A percentile compares a stretch with the other conserved stretches of the same genome.
Conservation (phyloP, 2,329 filamentous ascomycete species). For the Diaporthe amygdali region DNA sequence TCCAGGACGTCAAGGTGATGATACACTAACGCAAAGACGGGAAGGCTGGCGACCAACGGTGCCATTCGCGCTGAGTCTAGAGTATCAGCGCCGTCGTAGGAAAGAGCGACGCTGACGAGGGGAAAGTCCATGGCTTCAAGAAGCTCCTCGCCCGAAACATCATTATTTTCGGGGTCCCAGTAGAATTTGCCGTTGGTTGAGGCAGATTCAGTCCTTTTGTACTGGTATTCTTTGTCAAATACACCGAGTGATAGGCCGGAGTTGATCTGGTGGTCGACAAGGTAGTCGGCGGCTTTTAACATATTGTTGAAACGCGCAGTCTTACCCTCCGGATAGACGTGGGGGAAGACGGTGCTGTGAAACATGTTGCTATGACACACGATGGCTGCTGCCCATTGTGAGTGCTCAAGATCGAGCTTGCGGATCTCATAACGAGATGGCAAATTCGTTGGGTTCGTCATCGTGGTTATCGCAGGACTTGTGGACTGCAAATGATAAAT, state of each 20-base stretch:
- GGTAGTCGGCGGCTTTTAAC: constrained; percentile 18
- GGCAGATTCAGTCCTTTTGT: constrained; percentile 29
- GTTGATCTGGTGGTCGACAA: constrained; percentile 29
- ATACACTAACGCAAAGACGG: constrained; percentile 9
- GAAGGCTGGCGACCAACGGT: not conserved
- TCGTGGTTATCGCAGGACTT: not conserved
- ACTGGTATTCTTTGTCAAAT: constrained; percentile 33
- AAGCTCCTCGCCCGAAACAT: constrained; percentile 26
- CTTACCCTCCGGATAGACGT: constrained; percentile 27
- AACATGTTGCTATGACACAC: constrained; percentile 33
- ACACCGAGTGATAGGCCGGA: constrained; percentile 30
- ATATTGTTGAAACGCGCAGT: constrained; percentile 26
- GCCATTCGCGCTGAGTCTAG: constrained; percentile 25
- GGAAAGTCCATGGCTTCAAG: constrained; percentile 40
- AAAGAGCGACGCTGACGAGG: constrained; percentile 35
- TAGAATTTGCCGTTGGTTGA: constrained; percentile 32
- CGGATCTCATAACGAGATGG: constrained; percentile 33
- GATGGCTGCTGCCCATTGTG: constrained; percentile 32
- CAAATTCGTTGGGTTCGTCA: not conserved
- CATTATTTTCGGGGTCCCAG: constrained; percentile 30
- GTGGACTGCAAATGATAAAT: not conserved
- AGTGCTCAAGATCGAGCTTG: constrained; percentile 30
- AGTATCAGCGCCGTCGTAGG: constrained; percentile 31
- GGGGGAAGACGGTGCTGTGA: constrained; percentile 30
- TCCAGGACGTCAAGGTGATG: constrained; percentile 31